Evolutionary conservation across 2,329 filamentous ascomycete species (phyloP), one percentile per base, ranked within the genome.

Genomic region (Colletotrichum tropicicola): DNA sequence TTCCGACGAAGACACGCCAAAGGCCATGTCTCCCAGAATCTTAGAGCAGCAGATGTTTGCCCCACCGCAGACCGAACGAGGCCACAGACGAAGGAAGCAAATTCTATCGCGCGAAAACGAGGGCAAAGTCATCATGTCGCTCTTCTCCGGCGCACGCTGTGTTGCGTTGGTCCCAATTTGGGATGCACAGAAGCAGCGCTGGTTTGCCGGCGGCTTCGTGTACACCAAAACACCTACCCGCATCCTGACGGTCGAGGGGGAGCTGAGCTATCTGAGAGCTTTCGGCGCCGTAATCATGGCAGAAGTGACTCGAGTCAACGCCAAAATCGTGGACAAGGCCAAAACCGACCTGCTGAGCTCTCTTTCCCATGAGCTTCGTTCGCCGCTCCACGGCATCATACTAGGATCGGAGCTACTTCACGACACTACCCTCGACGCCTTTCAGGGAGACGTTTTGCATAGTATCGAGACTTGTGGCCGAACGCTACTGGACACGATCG

Each of bases 301-400:
- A 0, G 87, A 90, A 56, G 76, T 89, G 1, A 80, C 83, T 0
- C 78, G 83, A 2, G 65, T 86, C 5, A 73, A 79, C 10, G 70
- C 75, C 0, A 59, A 73, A 10, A 70, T 73, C 9, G 76, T 78
- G 0, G 79, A 82, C 32, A 81, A 77, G 55, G 82, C 85, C 30
- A 88, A 88, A 70, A 82, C 83, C 2, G 86, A 89, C 60, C 84
- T 88, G 35, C 80, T 90, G 7, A 84, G 85, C 0, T 88, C 84
- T 1, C 82, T 90, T 6, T 87, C 84, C 3, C 88, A 90, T 69
- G 88, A 90, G 70, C 74, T 90, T 13, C 80, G 88, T 5, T 87
- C 84, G 2, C 88, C 88, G 0, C 75, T 90, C 0, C 87, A 90
- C 59, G 88, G 87, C 3, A 83, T 90, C 30, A 74, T 90, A 0